Conservation (phyloP, 1,284 basidiomycete genomes). For the Ustilago hordei region DNA sequence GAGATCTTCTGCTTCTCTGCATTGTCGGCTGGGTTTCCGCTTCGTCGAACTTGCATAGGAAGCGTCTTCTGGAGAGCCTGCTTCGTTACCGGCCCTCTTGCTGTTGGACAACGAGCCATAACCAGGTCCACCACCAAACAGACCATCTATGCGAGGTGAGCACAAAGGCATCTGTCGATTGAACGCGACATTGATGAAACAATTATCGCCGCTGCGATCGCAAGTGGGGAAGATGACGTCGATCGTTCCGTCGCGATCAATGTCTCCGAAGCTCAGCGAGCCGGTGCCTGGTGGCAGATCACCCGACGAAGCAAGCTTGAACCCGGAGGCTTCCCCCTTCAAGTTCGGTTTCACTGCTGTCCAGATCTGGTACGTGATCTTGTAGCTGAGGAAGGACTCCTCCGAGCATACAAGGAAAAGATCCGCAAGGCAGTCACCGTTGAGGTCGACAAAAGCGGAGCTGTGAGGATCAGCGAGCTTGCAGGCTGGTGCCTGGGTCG, state of each 20-base stretch:
- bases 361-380: constrained; percentile 84
- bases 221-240: constrained; percentile 94
- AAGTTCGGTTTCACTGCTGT: constrained; percentile 59
- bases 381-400: constrained; percentile 68
- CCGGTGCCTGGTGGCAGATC: constrained; percentile 82
- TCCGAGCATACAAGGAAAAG: constrained; percentile 87
- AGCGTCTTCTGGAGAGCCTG: background rate
- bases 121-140: constrained; percentile 50
- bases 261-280: constrained; percentile 87
- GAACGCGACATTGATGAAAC: constrained; percentile 90
- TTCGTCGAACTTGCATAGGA: background rate
- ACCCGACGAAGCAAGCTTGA: constrained; percentile 78
- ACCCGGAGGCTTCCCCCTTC: constrained; percentile 74
- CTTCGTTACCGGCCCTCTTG: constrained; percentile 8
- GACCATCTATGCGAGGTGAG: constrained; percentile 55
- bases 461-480: constrained; percentile 86
- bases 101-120: constrained; percentile 21
- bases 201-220: constrained; percentile 73
- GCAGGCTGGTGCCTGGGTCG: constrained; percentile 72
- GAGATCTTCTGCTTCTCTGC: constrained; percentile 79
- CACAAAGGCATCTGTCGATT: constrained; percentile 92
- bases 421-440: constrained; percentile 95
- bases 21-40: constrained; percentile 13
- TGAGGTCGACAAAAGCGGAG: constrained; percentile 92
- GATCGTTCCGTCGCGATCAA: constrained; percentile 95